Evolutionary conservation across 2,329 filamentous ascomycete species (phyloP), one percentile per base, ranked within the genome.

Genomic region (Aquanectria penicillioides): DNA sequence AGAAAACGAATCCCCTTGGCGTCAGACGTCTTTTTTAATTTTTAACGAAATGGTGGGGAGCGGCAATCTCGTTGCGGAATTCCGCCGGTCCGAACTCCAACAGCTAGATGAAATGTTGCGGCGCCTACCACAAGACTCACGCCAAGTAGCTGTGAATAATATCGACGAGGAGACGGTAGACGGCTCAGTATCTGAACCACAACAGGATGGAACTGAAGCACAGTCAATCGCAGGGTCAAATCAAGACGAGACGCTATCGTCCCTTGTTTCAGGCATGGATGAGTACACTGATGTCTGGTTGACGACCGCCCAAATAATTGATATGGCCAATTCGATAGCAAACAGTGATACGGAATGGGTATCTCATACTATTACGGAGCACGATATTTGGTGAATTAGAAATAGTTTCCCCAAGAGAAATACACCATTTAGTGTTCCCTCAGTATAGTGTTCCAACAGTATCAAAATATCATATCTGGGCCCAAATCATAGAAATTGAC

Each of bases 271-370:
- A 0, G 57, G 47, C 3, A 51, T 69, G 47, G 70, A 73, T 3
- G 70, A 68, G 2, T 44, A 67, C 0, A 66, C 71, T 28, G 73
- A 74, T 17, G 71, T 74, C 15, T 77, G 76, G 29, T 65, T 82
- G 11, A 80, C 78, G 0, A 76, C 78, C 2, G 78, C 75, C 2
- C 78, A 82, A 47, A 80, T 83, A 33, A 74, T 82, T 60, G 79
- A 79, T 3, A 75, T 82, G 58, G 79, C 80, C 0, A 78, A 82
- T 40, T 80, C 79, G 11, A 81, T 83, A 53, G 80, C 79, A 2
- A 68, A 70, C 3, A 73, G 62, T 44, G 77, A 80, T 26, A 78
- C 78, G 2, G 79, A 81, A 33, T 82, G 80, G 77, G 71, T 82
- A 29, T 80, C 77, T 0, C 78, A 81, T 49, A 77, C 77, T 0